Evolutionary conservation across 148 eudicot genomes (phyloP).

Genomic region (Fallopia convolvulus): DNA sequence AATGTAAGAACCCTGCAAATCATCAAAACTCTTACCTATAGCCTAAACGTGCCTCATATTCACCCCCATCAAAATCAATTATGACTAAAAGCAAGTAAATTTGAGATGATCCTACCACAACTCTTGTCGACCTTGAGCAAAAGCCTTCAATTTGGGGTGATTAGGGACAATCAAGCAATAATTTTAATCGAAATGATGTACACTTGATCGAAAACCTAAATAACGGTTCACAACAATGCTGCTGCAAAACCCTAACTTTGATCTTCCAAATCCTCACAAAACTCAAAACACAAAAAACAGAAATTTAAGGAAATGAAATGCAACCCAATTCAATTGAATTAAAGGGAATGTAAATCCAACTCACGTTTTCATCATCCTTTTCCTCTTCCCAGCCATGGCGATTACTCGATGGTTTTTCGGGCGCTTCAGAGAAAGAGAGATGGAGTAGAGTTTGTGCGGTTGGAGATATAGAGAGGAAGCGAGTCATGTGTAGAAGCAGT

Average conservation of each 20-base stretch:
- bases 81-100: background rate
- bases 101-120: background rate
- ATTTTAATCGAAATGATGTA: background rate
- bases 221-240: background rate
- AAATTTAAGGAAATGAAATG: background rate
- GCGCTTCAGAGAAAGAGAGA: background rate
- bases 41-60: background rate
- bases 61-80: background rate
- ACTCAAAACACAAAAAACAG: background rate
- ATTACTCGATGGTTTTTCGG: background rate
- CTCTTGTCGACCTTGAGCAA: background rate
- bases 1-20: background rate
- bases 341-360: conserved; percentile 8
- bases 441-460: background rate
- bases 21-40: background rate
- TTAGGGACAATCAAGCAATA: background rate
- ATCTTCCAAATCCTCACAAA: background rate
- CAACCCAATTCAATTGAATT: background rate
- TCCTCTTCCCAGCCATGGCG: conserved; percentile 38
- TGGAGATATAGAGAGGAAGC: background rate
- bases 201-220: background rate
- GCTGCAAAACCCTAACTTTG: background rate
- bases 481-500: background rate
- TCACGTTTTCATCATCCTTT: conserved; percentile 37
- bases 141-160: background rate